Evolutionary conservation across 1,284 basidiomycete genomes (phyloP).

Genomic region (Heterobasidion occidentale): DNA sequence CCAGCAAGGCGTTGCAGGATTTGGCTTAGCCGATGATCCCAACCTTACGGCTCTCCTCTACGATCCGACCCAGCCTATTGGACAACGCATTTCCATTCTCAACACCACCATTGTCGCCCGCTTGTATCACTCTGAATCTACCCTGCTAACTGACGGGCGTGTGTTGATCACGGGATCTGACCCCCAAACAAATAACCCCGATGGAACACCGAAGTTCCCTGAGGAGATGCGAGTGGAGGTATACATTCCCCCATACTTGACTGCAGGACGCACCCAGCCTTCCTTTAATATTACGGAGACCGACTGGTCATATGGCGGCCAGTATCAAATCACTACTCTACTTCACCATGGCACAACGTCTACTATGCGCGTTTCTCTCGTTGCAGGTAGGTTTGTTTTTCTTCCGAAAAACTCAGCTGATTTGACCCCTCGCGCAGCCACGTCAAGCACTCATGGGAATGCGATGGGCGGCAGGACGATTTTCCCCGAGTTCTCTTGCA

Average conservation of each 20-base stretch:
- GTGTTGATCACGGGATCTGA: conserved; percentile 72
- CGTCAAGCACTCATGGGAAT: conserved; percentile 75
- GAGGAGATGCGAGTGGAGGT: conserved; percentile 75
- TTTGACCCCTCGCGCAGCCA: conserved; percentile 29
- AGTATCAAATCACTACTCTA: conserved; percentile 44
- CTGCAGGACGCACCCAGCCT: conserved; percentile 47
- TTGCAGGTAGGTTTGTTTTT: conserved; percentile 38
- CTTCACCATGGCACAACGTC: conserved; percentile 47
- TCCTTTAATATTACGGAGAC: conserved; percentile 44
- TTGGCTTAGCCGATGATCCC: conserved; percentile 58
- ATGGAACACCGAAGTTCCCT: conserved; percentile 33
- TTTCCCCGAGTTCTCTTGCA: conserved; percentile 60
- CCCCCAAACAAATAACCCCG: conserved; percentile 40
- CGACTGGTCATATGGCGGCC: conserved; percentile 53
- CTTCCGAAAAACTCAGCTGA: conserved; percentile 1
- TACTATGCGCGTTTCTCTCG: conserved; percentile 55
- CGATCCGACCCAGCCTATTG: conserved; percentile 51
- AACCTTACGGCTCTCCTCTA: conserved; percentile 62
- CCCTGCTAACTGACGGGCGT: conserved; percentile 58
- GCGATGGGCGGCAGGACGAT: conserved; percentile 63
- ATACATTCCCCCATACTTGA: conserved; percentile 69
- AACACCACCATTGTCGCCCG: conserved; percentile 70
- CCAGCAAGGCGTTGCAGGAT: conserved; percentile 62
- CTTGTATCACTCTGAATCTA: conserved; percentile 75
- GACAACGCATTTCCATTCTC: conserved; percentile 60